These are phyloP conservation scores for Solanum chmielewskii DNA, from an alignment of 257 asterid genomes.

Conservation along the genomic window DNA sequence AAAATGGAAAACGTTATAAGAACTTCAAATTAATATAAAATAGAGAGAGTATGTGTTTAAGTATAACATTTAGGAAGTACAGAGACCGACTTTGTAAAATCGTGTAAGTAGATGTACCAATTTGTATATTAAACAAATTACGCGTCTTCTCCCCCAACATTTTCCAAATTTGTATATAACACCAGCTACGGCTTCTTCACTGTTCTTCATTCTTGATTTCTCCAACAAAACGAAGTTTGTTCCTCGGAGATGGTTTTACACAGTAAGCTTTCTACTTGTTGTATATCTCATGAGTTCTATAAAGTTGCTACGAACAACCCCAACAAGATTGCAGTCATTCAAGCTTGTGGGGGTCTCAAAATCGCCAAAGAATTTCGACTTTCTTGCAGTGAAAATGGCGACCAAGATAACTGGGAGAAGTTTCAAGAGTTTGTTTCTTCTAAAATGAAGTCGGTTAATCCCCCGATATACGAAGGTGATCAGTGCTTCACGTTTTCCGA, in stretches of 20 bases:
- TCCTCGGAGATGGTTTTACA: not conserved
- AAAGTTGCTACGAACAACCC: slow-evolving; percentile 44
- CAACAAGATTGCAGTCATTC: slow-evolving; percentile 55
- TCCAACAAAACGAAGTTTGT: not conserved
- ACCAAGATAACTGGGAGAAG: not conserved
- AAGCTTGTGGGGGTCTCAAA: slow-evolving; percentile 50
- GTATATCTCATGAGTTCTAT: slow-evolving; percentile 65
- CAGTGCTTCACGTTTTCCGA: slow-evolving; percentile 66
- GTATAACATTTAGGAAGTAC: not conserved
- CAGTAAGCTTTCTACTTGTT: slow-evolving; percentile 31
- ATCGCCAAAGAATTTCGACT: slow-evolving; percentile 21
- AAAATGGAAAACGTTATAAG: too few relatives aligned
- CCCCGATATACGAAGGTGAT: slow-evolving; percentile 55
- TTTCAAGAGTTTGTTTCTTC: slow-evolving; percentile 4
- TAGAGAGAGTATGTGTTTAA: too few relatives aligned
- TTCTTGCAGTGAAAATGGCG: not conserved
- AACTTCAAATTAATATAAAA: too few relatives aligned
- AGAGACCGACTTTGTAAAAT: not conserved
- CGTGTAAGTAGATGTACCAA: not conserved
- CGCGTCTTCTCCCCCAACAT: not conserved
- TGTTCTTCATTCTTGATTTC: not conserved
- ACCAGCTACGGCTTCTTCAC: not conserved
- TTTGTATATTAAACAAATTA: not conserved
- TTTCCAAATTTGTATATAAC: not conserved
- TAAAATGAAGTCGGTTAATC: slow-evolving; percentile 14